Percentiles rank a stretch among this genome's conserved stretches.
Conservation (phyloP, 2,329 filamentous ascomycete genomes). For the Aureobasidium uvarum region DNA sequence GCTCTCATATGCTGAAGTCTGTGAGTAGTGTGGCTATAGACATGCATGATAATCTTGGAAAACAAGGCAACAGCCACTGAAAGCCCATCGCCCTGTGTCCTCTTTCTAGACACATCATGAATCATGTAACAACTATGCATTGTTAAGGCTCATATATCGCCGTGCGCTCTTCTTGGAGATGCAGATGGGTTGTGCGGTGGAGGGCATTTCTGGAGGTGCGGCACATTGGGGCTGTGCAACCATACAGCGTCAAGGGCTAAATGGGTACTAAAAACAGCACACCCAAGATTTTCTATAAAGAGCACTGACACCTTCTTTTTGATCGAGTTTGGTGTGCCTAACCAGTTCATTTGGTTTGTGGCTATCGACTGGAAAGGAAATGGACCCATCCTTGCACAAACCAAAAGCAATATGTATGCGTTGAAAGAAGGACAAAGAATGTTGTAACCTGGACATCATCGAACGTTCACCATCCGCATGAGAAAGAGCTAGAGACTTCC, state of each 20-base stretch:
- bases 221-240: slow-evolving; percentile 17
- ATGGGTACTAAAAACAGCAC: not conserved
- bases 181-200: too few relatives aligned
- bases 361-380: not conserved
- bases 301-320: not conserved
- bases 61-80: not conserved
- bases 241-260: slow-evolving; percentile 2
- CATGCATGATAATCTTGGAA: not conserved
- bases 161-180: not conserved
- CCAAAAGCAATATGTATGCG: not conserved
- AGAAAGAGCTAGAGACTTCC: not conserved
- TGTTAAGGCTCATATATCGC: not conserved
- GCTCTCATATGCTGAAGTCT: not conserved
- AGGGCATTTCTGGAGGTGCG: not conserved
- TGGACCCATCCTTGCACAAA: not conserved
- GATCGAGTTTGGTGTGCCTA: not conserved
- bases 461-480: not conserved
- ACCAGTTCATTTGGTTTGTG: not conserved
- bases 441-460: not conserved
- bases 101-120: not conserved
- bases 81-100: too few relatives aligned
- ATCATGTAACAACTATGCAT: not conserved
- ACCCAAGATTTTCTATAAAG: not conserved
- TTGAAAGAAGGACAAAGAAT: not conserved
- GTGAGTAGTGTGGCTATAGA: not conserved